Base-by-base conservation (phyloP, 768 basidiomycete species). In the Termitomyces sp. region DNA sequence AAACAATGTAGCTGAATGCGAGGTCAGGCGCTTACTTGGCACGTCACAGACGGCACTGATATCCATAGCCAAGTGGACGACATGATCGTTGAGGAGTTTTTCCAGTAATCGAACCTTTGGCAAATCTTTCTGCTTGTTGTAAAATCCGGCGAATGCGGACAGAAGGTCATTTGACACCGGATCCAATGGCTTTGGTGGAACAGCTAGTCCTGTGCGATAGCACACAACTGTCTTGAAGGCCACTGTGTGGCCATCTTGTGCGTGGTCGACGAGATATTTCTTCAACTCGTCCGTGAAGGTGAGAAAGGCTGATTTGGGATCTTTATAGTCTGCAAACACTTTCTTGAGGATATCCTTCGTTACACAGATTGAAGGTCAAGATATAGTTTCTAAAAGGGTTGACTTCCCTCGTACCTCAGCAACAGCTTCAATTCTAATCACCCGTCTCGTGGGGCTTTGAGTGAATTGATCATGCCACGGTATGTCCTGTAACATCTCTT, bases 141-240 rank as follows among this genome's bases (percentile, higher is more conserved):
- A 63, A 75, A 80, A 46, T 68, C 63, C 17, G 69, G 59, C 27
- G 71, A 65, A 29, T 77, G 62, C 17, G 68, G 65, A 34, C 63
- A 52, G 4, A 83, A 58, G 21, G 64, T 79, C 35, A 46, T 71
- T 29, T 25, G 42, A 37, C 21, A 51, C 46, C 2, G 16, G 4
- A 32, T 25, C 52, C 53, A 69, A 68, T 61, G 17, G 62, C 59
- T 0, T 48, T 14, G 71, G 58, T 3, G 70, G 64, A 27, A 92
- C 75, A 62, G 84, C 75, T 44, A 92, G 73, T 2, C 90, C 90
- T 0, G 89, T 88, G 47, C 90, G 82, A 66, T 92, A 92, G 69
- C 89, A 89, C 1, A 83, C 77, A 43, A 90, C 79, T 10, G 88
- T 89, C 68, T 92, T 92, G 78, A 90, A 89, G 1, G 79, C 83